Evolutionary conservation across 2,329 filamentous ascomycete species (phyloP), one percentile per base, ranked within the genome.

Genomic region (Hypoxylon sp.): DNA sequence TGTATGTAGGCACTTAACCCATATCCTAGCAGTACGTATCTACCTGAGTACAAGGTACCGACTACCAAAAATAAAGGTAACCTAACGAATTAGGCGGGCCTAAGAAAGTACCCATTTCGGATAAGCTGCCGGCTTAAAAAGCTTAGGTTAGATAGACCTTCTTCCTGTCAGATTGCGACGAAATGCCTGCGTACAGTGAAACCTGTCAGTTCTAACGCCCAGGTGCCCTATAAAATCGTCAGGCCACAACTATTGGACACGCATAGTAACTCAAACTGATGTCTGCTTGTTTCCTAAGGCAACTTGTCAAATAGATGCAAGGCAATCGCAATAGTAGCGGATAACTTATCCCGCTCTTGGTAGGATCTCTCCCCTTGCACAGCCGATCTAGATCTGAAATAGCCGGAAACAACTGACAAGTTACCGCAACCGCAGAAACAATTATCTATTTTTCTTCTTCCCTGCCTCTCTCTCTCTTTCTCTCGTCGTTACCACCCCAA

Each of bases 71-170:
- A 7, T 51, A 51, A 51, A 48, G 6, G 28, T 30, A 30, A 30
- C 28, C 28, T 9, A 17, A 36, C 2, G 17, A n/a, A 5, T 21
- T n/a, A 63, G 38, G 46, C 58, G 60, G 60, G 34, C 2, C 53
- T 5, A 2, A 32, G 7, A 34, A 34, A 23, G 41, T 60, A 34
- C 58, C 58, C 41, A 65, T 36, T 60, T 61, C 50, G 59, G 62
- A 50, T 23, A 68, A 63, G 61, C 38, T 21, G 51, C 65, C 58
- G 65, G 65, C 38, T 64, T 55, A 61, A 70, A 70, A 68, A 65
- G 62, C 63, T 67, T 67, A 67, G 67, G 63, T 69, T 67, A 70
- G 30, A 48, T 50, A 41, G 34, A 51, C 28, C 28, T 52, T 48
- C 45, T 38, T 63, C 34, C 51, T 58, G 56, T 67, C 56, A 60